phyloP scores from a whole-genome alignment of 805 yeast species.

The Hanseniaspora meyeri region DNA sequence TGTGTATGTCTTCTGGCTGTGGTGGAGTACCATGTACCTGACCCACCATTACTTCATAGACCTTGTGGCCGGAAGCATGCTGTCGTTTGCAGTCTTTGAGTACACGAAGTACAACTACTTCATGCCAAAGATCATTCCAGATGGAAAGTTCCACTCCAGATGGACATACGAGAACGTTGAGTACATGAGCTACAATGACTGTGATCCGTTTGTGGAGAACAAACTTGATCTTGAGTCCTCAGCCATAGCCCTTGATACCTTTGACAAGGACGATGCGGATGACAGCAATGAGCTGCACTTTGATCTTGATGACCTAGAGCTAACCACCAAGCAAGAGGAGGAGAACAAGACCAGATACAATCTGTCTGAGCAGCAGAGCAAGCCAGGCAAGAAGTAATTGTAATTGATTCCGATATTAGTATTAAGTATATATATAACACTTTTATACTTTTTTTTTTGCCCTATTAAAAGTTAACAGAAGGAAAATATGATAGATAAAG shows the following conservation, averaged over 20 bases:
- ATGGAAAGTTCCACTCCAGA: slow-evolving; percentile 14
- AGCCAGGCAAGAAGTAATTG: too few species aligned
- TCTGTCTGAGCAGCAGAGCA: neutral
- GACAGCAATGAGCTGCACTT: slow-evolving; percentile 6
- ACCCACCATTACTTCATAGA: slow-evolving; percentile 95
- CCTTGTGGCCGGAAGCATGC: slow-evolving; percentile 82
- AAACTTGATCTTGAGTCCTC: slow-evolving; percentile 4
- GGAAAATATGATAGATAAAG: too few species aligned
- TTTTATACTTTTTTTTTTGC: too few species aligned
- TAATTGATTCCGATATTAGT: too few species aligned
- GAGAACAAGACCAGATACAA: slow-evolving; percentile 5
- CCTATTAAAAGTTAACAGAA: too few species aligned
- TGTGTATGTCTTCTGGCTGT: slow-evolving; percentile 77
- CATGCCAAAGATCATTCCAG: slow-evolving; percentile 37
- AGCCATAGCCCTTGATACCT: neutral
- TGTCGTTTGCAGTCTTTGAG: slow-evolving; percentile 58
- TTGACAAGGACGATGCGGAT: neutral
- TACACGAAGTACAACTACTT: slow-evolving; percentile 48
- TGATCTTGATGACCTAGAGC: slow-evolving; percentile 10
- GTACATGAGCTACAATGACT: slow-evolving; percentile 5
- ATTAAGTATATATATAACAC: too few species aligned
- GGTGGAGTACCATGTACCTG: slow-evolving; percentile 98
- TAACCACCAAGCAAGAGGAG: slow-evolving; percentile 8
- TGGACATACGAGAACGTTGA: slow-evolving; percentile 12
- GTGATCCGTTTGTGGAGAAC: slow-evolving; percentile 12